Evolutionary conservation across 2,329 filamentous ascomycete species (phyloP).

Genomic region (Apiospora phragmitis): DNA sequence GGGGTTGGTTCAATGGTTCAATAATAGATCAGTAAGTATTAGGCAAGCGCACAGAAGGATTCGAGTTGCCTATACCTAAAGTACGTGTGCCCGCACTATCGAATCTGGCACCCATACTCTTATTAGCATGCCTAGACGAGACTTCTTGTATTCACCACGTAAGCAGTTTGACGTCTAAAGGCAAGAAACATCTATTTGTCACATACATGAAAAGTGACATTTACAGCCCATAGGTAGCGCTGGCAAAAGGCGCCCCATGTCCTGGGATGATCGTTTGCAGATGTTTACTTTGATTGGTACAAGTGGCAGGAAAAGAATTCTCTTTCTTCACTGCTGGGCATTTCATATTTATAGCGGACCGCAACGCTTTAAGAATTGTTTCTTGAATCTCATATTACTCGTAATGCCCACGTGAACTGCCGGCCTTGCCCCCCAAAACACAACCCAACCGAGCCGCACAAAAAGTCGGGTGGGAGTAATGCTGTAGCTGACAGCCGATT

Average conservation of each 20-base stretch:
- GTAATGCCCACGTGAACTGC: not conserved
- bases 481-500: not conserved
- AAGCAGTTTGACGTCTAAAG: not conserved
- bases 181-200: not conserved
- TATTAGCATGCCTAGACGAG: not conserved
- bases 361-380: not conserved
- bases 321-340: not conserved
- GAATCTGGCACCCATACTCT: not conserved
- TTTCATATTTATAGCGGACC: not conserved
- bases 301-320: not conserved
- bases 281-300: not conserved
- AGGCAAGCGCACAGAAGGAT: not conserved
- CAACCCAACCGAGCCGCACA: not conserved
- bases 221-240: not conserved
- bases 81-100: not conserved
- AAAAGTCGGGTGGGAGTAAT: not conserved
- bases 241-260: not conserved
- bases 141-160: not conserved
- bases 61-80: not conserved
- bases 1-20: not conserved
- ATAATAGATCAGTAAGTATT: not conserved
- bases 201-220: not conserved
- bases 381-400: not conserved
- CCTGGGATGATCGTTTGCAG: not conserved
- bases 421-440: constrained; percentile 2